A percentile compares a stretch with the other conserved stretches of the same genome.
These are phyloP conservation scores for Cyberlindnera samutprakarnensis DNA, from an alignment of 805 yeast genomes.

Conservation along the genomic window DNA sequence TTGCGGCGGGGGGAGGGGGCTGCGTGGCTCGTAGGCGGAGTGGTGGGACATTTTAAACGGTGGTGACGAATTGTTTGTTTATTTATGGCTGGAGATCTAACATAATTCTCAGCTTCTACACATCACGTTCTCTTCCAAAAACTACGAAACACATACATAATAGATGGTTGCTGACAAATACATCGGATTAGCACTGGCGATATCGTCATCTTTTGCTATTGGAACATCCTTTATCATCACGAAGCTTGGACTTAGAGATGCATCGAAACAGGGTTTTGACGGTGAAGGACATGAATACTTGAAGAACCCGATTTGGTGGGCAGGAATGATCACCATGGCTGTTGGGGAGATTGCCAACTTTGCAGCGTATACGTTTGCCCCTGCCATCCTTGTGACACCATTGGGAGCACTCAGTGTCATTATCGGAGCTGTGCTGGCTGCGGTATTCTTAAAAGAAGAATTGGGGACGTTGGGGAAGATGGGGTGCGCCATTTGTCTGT, in stretches of 20 bases:
- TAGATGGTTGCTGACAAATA: slow-evolving; percentile 69
- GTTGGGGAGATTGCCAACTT: slow-evolving; percentile 87
- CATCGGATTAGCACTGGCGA: slow-evolving; percentile 82
- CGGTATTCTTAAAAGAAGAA: slow-evolving; percentile 77
- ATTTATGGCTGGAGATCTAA: no score
- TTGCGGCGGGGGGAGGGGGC: no score
- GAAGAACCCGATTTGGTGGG: slow-evolving; percentile 89
- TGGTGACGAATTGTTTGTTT: no score
- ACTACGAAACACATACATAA: no score
- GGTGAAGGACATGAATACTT: slow-evolving; percentile 76
- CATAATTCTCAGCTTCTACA: no score
- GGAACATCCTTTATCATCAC: slow-evolving; percentile 89
- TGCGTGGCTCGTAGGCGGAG: no score
- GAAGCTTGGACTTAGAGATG: slow-evolving; percentile 74
- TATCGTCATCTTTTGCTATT: slow-evolving; percentile 80
- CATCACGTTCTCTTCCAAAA: no score
- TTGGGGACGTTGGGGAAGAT: slow-evolving; percentile 81
- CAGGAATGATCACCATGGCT: slow-evolving; percentile 87
- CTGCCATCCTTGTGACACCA: slow-evolving; percentile 88
- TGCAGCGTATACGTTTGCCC: slow-evolving; percentile 94
- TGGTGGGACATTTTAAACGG: no score
- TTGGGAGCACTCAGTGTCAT: slow-evolving; percentile 85
- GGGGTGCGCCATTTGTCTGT: slow-evolving; percentile 87
- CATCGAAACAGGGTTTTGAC: slow-evolving; percentile 54
- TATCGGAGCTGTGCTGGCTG: slow-evolving; percentile 87